These are phyloP conservation scores for Neonothopanus nambi DNA, from an alignment of 1,284 basidiomycete species.

Conservation along the genomic window DNA sequence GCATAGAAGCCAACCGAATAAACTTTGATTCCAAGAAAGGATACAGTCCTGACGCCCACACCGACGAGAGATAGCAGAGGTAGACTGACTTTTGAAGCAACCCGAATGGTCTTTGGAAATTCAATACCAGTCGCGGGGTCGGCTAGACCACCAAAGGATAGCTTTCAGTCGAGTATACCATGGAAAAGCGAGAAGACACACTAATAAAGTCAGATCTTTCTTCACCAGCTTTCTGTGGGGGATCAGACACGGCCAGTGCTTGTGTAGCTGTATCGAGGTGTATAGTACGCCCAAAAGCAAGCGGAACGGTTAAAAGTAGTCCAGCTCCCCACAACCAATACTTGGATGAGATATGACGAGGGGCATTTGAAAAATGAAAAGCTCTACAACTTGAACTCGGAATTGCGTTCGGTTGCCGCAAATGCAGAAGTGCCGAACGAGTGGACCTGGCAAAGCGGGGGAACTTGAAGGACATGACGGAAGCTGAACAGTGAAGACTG, in stretches of 20 bases:
- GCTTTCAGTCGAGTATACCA: background rate
- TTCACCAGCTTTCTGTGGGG: slow-evolving; percentile 4
- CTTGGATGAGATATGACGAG: slow-evolving; percentile 6
- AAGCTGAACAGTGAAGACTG: background rate
- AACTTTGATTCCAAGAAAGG: slow-evolving; percentile 80
- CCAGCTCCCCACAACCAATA: slow-evolving; percentile 24
- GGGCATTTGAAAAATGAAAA: background rate
- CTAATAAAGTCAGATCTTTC: slow-evolving; percentile 20
- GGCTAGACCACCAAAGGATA: slow-evolving; percentile 35
- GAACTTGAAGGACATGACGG: slow-evolving; percentile 8
- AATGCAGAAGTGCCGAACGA: background rate
- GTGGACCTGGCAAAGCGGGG: background rate
- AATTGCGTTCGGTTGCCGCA: background rate
- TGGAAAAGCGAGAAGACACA: slow-evolving; percentile 13
- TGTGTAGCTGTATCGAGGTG: slow-evolving; percentile 30
- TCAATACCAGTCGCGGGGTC: slow-evolving; percentile 72
- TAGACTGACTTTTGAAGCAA: slow-evolving; percentile 60
- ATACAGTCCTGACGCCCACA: slow-evolving; percentile 82
- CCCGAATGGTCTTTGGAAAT: slow-evolving; percentile 64
- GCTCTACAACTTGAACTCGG: background rate
- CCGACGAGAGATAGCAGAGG: slow-evolving; percentile 73
- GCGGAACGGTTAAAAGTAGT: slow-evolving; percentile 14
- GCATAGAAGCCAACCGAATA: slow-evolving; percentile 89
- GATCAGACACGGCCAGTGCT: no score
- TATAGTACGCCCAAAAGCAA: slow-evolving; percentile 21